phyloP scores from a whole-genome alignment of 345 rosid genomes.

The Salix koriyanagi region DNA sequence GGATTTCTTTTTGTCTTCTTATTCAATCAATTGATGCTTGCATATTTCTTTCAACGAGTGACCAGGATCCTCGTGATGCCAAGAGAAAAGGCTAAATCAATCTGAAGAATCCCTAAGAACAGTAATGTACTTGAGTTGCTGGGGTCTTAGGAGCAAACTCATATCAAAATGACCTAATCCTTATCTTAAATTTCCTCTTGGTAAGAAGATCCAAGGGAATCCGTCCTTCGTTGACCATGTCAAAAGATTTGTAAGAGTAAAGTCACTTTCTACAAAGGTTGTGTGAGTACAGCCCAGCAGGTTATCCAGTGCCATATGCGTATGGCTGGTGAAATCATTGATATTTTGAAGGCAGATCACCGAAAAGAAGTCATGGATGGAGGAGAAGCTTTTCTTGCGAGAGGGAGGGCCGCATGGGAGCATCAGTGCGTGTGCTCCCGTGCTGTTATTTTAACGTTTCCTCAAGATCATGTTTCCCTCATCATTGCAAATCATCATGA shows the following conservation, averaged over 20 bases:
- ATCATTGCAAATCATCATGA: conserved; percentile 22
- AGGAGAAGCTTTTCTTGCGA: conserved; percentile 5
- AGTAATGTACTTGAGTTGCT: conserved; percentile 26
- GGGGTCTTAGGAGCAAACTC: conserved; percentile 6
- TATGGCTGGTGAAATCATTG: conserved; percentile 10
- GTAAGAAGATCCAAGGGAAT: conserved; percentile 5
- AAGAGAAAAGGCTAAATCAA: conserved; percentile 11
- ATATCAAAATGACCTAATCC: background rate
- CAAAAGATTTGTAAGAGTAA: conserved; percentile 9
- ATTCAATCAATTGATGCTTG: too few relatives aligned
- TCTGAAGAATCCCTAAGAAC: conserved; percentile 22
- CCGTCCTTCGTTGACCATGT: background rate
- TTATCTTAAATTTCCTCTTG: background rate
- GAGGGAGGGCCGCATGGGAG: conserved; percentile 20
- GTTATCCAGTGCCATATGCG: background rate
- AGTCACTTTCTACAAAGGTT: conserved; percentile 16
- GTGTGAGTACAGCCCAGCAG: conserved; percentile 3
- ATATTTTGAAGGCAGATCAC: background rate
- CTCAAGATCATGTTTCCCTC: conserved; percentile 12
- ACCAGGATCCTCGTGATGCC: background rate
- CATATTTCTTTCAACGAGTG: too few relatives aligned
- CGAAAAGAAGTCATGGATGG: background rate
- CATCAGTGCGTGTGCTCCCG: conserved; percentile 7
- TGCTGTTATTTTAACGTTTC: conserved; percentile 1
- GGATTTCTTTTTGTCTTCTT: too few relatives aligned